Evolutionary conservation across 2,329 filamentous ascomycete genomes (phyloP).

Genomic region (Akanthomyces uredinophilus): DNA sequence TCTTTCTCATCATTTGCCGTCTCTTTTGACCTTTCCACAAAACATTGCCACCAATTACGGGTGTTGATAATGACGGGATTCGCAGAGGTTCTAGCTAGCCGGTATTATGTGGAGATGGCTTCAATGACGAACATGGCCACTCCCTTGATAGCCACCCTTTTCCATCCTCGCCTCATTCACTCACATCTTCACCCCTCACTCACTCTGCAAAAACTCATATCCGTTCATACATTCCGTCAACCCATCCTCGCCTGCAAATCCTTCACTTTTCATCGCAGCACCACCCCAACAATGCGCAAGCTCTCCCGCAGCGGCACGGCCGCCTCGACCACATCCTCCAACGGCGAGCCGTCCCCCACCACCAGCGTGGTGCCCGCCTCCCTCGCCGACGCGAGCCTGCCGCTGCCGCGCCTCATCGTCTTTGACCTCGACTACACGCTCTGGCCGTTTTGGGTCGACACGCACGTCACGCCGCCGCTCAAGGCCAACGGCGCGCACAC

Average conservation of each 20-base stretch:
- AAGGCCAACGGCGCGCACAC: conserved; percentile 40
- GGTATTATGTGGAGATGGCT: not conserved
- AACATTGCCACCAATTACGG: too few relatives aligned
- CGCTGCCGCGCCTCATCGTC: conserved; percentile 76
- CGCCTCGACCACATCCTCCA: conserved; percentile 19
- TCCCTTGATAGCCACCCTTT: not conserved
- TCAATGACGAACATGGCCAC: not conserved
- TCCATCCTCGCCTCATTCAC: not conserved
- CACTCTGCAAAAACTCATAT: not conserved
- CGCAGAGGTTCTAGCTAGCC: not conserved
- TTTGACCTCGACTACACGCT: conserved; percentile 98
- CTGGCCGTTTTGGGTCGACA: conserved; percentile 99
- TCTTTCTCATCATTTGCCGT: too few relatives aligned
- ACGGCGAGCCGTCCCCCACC: conserved; percentile 13
- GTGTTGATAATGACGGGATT: too few relatives aligned
- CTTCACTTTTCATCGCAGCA: too few relatives aligned
- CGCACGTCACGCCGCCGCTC: conserved; percentile 74
- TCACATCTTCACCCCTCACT: not conserved
- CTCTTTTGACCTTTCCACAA: too few relatives aligned
- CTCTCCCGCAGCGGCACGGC: conserved; percentile 7
- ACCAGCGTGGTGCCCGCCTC: conserved; percentile 33
- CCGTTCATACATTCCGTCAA: not conserved
- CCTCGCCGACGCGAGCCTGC: conserved; percentile 49
- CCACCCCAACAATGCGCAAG: not conserved
- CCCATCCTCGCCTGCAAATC: not conserved